Evolutionary conservation across 257 asterid species (phyloP), one percentile per base, ranked within the genome.

Genomic region (Knoxia roxburghii): DNA sequence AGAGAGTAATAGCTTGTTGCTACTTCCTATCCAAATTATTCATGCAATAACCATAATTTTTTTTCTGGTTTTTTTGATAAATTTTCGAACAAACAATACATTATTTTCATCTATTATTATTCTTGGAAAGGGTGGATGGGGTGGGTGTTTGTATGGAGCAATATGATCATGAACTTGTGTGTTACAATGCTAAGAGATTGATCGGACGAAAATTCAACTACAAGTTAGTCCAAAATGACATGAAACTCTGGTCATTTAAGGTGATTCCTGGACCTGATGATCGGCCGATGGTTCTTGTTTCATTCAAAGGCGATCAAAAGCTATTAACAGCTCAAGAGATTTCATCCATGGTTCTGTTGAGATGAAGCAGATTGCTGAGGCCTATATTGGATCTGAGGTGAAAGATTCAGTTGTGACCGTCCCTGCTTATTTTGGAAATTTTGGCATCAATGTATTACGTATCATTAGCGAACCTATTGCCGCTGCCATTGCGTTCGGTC

Each of bases 341-440:
- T 5, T 58, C 64, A 0, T 33, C 64, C 18, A 58, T 58, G 64
- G 64, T 58, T 32, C 64, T 58, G 18, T 23, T 4, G 32, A 58
- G 9, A 58, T 58, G 64, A 58, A 58, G 18, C 23, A 58, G 5
- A 58, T 58, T 58, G 64, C 64, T 6, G 64, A 58, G 43, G n/a
- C 37, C 24, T 58, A 14, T 14, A 58, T 58, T 58, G 64, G 64
- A 6, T 58, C 64, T 0, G 26, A 3, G 14, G 64, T 58, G 20
- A 58, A 32, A 0, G n/a, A 58, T 58, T 43, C 45, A 58, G 64
- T 58, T 30, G 43, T 58, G 8, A 58, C 64, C 2, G 27, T 58
- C 10, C 64, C 64, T 4, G 64, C 64, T n/a, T 58, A 58, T 58
- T 58, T 58, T 9, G 15, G 32, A 1, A 10, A 32, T 15, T 32